Evolutionary conservation across 768 basidiomycete genomes (phyloP).

Genomic region (Suillus subluteus): DNA sequence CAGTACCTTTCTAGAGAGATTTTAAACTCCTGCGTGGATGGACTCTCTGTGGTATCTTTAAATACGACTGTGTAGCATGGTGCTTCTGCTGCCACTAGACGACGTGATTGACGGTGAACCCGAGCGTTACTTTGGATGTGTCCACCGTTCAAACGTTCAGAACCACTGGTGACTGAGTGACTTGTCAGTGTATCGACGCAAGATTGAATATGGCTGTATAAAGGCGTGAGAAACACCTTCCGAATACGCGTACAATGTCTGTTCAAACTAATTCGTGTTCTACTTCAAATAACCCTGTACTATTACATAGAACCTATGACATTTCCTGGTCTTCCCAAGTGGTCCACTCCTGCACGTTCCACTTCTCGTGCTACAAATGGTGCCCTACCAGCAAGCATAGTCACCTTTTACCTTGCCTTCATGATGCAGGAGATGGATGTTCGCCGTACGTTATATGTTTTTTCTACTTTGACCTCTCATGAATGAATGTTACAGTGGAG

Average conservation of each 20-base stretch:
- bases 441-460: background rate
- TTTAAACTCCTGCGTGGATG: slow-evolving; percentile 81
- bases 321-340: background rate
- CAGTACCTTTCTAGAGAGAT: slow-evolving; percentile 92
- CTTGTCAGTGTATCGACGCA: too few relatives aligned
- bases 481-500: background rate
- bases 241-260: background rate
- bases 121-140: background rate
- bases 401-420: background rate
- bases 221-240: background rate
- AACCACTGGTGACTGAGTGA: too few relatives aligned
- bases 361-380: background rate
- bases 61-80: slow-evolving; percentile 81
- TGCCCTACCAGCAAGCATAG: background rate
- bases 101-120: background rate
- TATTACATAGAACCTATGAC: background rate
- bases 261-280: background rate
- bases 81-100: slow-evolving; percentile 50
- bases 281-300: background rate
- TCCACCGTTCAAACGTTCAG: too few relatives aligned
- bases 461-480: background rate
- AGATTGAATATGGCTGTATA: too few relatives aligned
- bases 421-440: background rate
- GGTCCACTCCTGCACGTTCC: too few relatives aligned
- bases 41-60: slow-evolving; percentile 73